phyloP scores from a whole-genome alignment of 2,329 filamentous ascomycete genomes.

The Hymenoscyphus scutula region DNA sequence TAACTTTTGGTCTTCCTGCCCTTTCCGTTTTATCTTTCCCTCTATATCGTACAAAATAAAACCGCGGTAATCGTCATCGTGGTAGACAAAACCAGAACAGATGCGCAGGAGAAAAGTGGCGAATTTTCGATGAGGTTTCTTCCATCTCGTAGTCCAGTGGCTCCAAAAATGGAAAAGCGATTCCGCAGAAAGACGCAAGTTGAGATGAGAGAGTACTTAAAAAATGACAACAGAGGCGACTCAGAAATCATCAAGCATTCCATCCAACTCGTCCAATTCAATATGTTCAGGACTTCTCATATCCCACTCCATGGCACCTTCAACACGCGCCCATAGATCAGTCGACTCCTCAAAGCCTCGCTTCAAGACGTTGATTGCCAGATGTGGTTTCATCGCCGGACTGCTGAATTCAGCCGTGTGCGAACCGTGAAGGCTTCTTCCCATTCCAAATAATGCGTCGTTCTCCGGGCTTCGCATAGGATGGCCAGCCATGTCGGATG shows the following conservation, averaged over 20 bases:
- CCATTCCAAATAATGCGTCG: slow-evolving; percentile 35
- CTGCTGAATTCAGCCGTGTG: slow-evolving; percentile 44
- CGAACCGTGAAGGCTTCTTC: slow-evolving; percentile 31
- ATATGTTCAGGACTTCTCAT: slow-evolving; percentile 78
- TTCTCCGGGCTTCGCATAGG: slow-evolving; percentile 29
- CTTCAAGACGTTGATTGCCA: slow-evolving; percentile 41
- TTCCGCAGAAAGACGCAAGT: slow-evolving; percentile 12
- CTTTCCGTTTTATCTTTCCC: slow-evolving; percentile 5
- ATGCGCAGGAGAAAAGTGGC: background rate
- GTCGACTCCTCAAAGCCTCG: slow-evolving; percentile 43
- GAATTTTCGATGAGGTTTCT: slow-evolving; percentile 1
- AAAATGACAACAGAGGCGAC: slow-evolving; percentile 11
- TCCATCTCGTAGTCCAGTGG: background rate
- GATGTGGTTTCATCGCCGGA: slow-evolving; percentile 52
- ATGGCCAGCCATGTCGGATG: slow-evolving; percentile 33
- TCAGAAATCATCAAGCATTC: slow-evolving; percentile 68
- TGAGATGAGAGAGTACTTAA: slow-evolving; percentile 13
- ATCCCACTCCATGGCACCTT: slow-evolving; percentile 54
- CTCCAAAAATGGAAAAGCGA: slow-evolving; percentile 13
- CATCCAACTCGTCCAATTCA: slow-evolving; percentile 89
- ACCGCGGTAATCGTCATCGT: slow-evolving; percentile 2
- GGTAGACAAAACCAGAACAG: slow-evolving; percentile 1
- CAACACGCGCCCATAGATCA: slow-evolving; percentile 34
- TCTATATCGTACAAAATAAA: slow-evolving; percentile 12
- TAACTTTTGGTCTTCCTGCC: slow-evolving; percentile 8